Conservation (phyloP, 495 filamentous ascomycete genomes). For the Friedmanniomyces simplex region DNA sequence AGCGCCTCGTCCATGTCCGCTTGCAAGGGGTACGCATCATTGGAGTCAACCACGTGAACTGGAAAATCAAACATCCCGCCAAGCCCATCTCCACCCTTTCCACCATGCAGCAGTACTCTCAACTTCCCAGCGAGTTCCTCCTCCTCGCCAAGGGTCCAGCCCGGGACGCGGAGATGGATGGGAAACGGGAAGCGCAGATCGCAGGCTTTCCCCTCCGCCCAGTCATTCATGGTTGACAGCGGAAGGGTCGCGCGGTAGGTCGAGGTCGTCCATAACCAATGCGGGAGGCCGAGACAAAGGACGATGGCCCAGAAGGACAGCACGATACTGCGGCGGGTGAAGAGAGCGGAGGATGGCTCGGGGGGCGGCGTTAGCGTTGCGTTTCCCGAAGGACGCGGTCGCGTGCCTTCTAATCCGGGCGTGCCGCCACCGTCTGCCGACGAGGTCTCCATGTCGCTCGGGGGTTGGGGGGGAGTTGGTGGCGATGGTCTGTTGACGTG, state of each 20-base stretch:
- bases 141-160: not conserved
- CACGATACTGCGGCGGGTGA: conserved; percentile 42
- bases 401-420: not conserved
- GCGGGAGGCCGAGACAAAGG: conserved; percentile 71
- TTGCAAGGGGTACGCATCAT: not conserved
- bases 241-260: conserved; percentile 84
- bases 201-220: conserved; percentile 93
- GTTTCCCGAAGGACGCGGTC: not conserved
- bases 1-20: not conserved
- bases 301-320: conserved; percentile 87
- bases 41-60: not conserved
- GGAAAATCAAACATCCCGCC: not conserved
- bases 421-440: not conserved
- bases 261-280: conserved; percentile 96
- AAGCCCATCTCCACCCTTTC: not conserved
- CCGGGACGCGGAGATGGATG: conserved; percentile 46
- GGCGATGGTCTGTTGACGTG: too few species aligned
- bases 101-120: not conserved
- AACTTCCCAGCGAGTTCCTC: not conserved
- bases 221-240: conserved; percentile 75
- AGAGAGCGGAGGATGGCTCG: not conserved
- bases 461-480: too few species aligned
- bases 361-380: conserved; percentile 2
- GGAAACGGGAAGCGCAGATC: conserved; percentile 77
- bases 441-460: too few species aligned